Percentiles rank a stretch among this genome's conserved stretches.
These are phyloP conservation scores for Turnera subulata DNA, from an alignment of 345 rosid species.

Conservation along the genomic window DNA sequence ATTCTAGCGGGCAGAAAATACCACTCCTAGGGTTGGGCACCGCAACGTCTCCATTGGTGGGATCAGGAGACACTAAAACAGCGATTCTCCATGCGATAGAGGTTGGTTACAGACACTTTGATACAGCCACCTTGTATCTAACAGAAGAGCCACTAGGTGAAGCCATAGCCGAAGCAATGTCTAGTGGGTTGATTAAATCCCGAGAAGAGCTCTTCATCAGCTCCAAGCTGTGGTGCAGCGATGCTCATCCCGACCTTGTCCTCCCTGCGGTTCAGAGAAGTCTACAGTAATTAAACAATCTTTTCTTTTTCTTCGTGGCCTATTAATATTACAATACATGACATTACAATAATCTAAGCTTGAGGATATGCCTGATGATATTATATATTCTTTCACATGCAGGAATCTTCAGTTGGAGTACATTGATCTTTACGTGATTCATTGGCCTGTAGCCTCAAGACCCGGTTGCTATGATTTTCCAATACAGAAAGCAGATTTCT, in stretches of 20 bases:
- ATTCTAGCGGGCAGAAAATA: constrained; percentile 12
- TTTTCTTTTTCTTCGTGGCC: not conserved
- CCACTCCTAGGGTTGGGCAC: constrained; percentile 30
- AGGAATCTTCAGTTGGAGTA: constrained; percentile 68
- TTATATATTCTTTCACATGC: constrained; percentile 3
- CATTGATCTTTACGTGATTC: constrained; percentile 67
- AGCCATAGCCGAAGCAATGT: constrained; percentile 39
- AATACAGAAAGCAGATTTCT: constrained; percentile 54
- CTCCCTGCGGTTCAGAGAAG: constrained; percentile 42
- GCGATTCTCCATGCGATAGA: constrained; percentile 25
- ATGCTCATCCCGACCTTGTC: constrained; percentile 49
- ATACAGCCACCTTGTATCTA: constrained; percentile 25
- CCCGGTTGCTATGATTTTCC: constrained; percentile 63
- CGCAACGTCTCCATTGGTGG: constrained; percentile 16
- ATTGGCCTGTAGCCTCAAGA: constrained; percentile 82
- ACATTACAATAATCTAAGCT: too few species aligned
- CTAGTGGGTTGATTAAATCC: constrained; percentile 35
- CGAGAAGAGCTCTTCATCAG: constrained; percentile 56
- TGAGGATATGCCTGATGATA: too few species aligned
- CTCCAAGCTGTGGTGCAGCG: constrained; percentile 56
- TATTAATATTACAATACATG: too few species aligned
- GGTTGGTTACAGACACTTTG: constrained; percentile 33
- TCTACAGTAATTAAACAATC: constrained; percentile 27
- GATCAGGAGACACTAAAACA: constrained; percentile 16
- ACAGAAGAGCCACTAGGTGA: constrained; percentile 34